A percentile compares a stretch with the other conserved stretches of the same genome.
phyloP scores from a whole-genome alignment of 805 yeast genomes.

The Helenozyma baotianmanensis region DNA sequence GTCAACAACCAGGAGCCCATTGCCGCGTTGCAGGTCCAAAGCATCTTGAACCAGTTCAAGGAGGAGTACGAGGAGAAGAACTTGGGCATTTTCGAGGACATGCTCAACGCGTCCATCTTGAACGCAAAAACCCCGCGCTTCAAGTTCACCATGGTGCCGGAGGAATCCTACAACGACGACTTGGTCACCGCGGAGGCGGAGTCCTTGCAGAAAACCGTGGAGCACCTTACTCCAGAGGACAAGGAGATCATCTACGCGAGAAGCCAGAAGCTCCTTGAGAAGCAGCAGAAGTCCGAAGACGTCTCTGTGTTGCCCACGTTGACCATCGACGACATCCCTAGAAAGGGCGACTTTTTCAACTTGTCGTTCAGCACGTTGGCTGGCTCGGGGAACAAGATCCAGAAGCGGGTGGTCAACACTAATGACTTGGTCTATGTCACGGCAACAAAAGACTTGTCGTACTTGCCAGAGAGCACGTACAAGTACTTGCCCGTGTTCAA shows the following conservation, averaged over 20 bases:
- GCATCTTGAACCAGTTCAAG: slow-evolving; percentile 54
- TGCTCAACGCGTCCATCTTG: slow-evolving; percentile 52
- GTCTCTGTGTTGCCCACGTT: slow-evolving; percentile 77
- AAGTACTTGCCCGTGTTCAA: slow-evolving; percentile 74
- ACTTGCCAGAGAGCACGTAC: slow-evolving; percentile 57
- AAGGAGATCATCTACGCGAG: slow-evolving; percentile 52
- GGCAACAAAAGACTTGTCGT: slow-evolving; percentile 56
- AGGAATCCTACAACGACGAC: slow-evolving; percentile 46
- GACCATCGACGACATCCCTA: slow-evolving; percentile 66
- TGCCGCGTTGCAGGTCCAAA: slow-evolving; percentile 60
- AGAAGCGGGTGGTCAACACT: slow-evolving; percentile 58
- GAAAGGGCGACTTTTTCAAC: slow-evolving; percentile 40
- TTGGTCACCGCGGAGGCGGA: slow-evolving; percentile 53
- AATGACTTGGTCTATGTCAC: slow-evolving; percentile 79
- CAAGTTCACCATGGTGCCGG: slow-evolving; percentile 74
- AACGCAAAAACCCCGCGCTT: slow-evolving; percentile 48
- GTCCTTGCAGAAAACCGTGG: slow-evolving; percentile 44
- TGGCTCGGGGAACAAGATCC: slow-evolving; percentile 27
- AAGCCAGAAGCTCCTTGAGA: slow-evolving; percentile 54
- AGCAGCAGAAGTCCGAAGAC: slow-evolving; percentile 69
- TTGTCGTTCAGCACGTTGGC: slow-evolving; percentile 24
- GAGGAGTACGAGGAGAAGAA: slow-evolving; percentile 52
- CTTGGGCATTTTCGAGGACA: slow-evolving; percentile 48
- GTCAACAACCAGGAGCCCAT: slow-evolving; percentile 78
- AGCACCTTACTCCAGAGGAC: slow-evolving; percentile 49